Base-by-base conservation (phyloP, 805 yeast genomes). In the Lachancea sp. region DNA sequence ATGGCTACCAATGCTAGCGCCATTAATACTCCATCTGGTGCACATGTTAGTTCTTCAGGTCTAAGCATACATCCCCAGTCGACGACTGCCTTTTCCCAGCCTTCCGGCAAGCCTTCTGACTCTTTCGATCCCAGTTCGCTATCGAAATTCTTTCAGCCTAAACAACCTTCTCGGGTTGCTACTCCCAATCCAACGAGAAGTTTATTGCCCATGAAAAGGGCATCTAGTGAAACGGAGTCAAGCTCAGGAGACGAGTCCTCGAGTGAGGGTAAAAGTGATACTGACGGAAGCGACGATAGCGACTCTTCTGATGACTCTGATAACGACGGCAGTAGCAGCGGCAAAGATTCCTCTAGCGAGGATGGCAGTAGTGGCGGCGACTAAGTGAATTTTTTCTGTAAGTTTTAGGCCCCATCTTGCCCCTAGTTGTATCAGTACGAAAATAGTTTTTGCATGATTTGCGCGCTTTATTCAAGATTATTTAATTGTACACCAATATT, bases 101-200 rank as follows among this genome's bases (percentile, higher is more conserved):
- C 40, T 7, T 15, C 39, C n/a, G 29, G 37, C 15, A 29, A 24
- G 29, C 31, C 41, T 11, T 34, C 48, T 28, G 38, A 46, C n/a
- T 45, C 60, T 1, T 61, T 62, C 49, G 65, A 62, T 43, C 65
- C 65, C 15, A 51, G 58, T 1, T 59, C 67, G 8, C 42, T 61
- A 38, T 61, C 65, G 4, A 53, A 58, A 36, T 62, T 62, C 40
- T 62, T 62, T 45, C 67, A 62, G 38, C 64, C 65, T 2, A 54
- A 51, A 42, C 61, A 60, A 25, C 57, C 54, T 3, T 34, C 48
- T 7, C 38, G 47, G 33, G 43, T 35, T 21, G 19, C 55, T 2
- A 35, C 51, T 3, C 34, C 52, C 18, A 18, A 17, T 15, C 38
- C 36, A 3, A 11, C 40, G 5, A 25, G 38, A 20, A 36, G 37